Evolutionary conservation across 2,329 filamentous ascomycete species (phyloP), one percentile per base, ranked within the genome.

Genomic region (Whalleya microplaca): DNA sequence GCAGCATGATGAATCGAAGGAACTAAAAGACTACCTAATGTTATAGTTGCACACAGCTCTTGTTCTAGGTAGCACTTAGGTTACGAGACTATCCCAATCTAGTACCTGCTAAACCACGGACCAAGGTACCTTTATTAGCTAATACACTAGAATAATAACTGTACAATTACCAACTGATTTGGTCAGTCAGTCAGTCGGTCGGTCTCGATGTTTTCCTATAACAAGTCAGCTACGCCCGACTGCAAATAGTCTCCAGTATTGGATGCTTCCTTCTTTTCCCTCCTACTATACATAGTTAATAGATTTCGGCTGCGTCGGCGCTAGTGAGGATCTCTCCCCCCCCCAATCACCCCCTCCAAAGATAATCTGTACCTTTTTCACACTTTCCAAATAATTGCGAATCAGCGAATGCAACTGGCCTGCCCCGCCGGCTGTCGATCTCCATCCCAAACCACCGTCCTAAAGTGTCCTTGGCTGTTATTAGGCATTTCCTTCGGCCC

Each of bases 381-480:
- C 44, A 45, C 29, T 29, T 55, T 56, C 53, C 53, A 53, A 53
- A 56, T 58, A 54, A 32, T 16, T 32, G 43, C 21, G 21, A 37
- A 47, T 55, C 48, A n/a, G 47, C 53, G 44, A 53, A 32, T 53
- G 40, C 44, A n/a, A 44, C 37, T 50, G 47, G 37, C 20, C 7
- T 48, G 52, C 42, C 51, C 56, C 59, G 50, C 53, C 52, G 46
- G 27, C 44, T 32, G 44, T 47, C 54, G 54, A 59, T 59, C 59
- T 50, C 59, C 49, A 59, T 55, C 51, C 42, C 52, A 45, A 46
- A 46, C 43, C 51, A 51, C 53, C 51, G 53, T 51, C 51, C 45
- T 37, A 12, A 16, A 51, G 51, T 48, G 53, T 51, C 51, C 45
- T 37, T 3, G 10, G 32, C 32, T 37, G 32, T 37, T 37, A 37